phyloP scores from a whole-genome alignment of 1,284 basidiomycete species.

The Cryptococcus sp. region DNA sequence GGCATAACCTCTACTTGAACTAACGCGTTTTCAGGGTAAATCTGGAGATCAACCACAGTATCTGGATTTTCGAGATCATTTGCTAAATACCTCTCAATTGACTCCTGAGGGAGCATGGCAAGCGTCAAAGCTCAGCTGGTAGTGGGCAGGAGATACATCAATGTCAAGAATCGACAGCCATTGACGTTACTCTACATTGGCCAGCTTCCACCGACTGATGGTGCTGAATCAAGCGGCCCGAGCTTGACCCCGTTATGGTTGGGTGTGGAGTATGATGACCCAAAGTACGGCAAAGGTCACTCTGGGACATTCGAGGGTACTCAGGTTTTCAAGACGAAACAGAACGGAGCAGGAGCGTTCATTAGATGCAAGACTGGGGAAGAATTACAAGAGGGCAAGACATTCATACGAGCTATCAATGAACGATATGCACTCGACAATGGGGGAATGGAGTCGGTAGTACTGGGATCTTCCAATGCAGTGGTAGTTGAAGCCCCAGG shows the following conservation, averaged over 20 bases:
- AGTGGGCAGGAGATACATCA: constrained; percentile 33
- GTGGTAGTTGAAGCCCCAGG: constrained; percentile 85
- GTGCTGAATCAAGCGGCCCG: not conserved
- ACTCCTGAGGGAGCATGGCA: no score
- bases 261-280: constrained; percentile 93
- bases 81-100: no score
- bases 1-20: no score
- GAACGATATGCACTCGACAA: constrained; percentile 58
- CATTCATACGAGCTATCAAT: constrained; percentile 70
- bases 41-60: no score
- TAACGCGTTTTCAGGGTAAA: no score
- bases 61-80: no score
- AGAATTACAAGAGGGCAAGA: constrained; percentile 54
- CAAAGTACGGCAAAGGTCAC: constrained; percentile 70
- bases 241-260: constrained; percentile 59
- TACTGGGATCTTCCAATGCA: constrained; percentile 71
- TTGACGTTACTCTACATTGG: constrained; percentile 42
- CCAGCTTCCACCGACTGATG: constrained; percentile 17
- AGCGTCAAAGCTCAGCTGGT: no score
- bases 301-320: constrained; percentile 72
- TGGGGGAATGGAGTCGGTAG: constrained; percentile 45
- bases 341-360: constrained; percentile 43
- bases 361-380: constrained; percentile 18
- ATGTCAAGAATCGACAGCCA: constrained; percentile 29
- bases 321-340: constrained; percentile 61